Conservation (phyloP, 306 rosid genomes). For the Sicyos baderoa region DNA sequence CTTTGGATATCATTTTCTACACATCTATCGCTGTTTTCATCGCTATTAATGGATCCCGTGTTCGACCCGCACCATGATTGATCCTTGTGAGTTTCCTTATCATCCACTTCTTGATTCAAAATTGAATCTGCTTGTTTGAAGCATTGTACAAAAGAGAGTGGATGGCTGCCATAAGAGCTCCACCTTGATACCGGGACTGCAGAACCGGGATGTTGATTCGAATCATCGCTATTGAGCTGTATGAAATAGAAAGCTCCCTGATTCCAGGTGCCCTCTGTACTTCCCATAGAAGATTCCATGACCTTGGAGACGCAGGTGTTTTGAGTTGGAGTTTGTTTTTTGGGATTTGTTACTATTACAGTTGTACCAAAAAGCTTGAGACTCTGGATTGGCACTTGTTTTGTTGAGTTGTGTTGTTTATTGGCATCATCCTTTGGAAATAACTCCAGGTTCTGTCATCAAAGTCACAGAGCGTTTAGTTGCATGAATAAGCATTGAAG, state of each 20-base stretch:
- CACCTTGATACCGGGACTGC: constrained; percentile 17
- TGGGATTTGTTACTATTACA: constrained; percentile 36
- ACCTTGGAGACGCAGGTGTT: neutral
- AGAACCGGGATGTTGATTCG: constrained; percentile 24
- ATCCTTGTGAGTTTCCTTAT: constrained; percentile 38
- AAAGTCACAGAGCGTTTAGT: constrained; percentile 17
- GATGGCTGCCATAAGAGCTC: constrained; percentile 21
- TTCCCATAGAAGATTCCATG: neutral
- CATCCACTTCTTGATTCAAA: constrained; percentile 26
- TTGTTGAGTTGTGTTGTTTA: constrained; percentile 28
- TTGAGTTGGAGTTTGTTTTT: neutral
- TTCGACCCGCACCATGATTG: constrained; percentile 44
- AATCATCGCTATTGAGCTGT: constrained; percentile 29
- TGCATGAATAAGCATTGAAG: neutral
- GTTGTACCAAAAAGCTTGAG: constrained; percentile 74
- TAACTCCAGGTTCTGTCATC: constrained; percentile 38
- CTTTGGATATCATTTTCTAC: constrained; percentile 25
- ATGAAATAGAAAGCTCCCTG: constrained; percentile 22
- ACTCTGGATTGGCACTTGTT: constrained; percentile 34
- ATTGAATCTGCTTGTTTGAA: constrained; percentile 23
- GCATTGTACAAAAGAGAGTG: constrained; percentile 24
- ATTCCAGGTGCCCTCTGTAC: constrained; percentile 19
- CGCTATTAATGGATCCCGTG: constrained; percentile 31
- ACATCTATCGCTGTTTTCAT: constrained; percentile 29
- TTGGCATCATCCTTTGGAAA: constrained; percentile 23